Base-by-base conservation (phyloP, 208 protist genomes). In the Acanthamoeba royreba region DNA sequence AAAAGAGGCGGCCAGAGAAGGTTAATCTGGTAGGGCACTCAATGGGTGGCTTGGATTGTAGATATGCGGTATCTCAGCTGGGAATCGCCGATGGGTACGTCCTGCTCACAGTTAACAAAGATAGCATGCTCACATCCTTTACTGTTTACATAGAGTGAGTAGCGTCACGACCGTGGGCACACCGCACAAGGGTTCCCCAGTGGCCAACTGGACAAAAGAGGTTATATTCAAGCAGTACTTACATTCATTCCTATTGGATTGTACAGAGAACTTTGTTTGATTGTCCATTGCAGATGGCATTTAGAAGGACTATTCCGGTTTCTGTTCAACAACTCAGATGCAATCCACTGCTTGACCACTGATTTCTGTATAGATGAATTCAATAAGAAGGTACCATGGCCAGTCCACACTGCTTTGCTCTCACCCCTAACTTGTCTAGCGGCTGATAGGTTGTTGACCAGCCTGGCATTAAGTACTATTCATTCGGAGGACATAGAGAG, bases 21-120 rank as follows among this genome's bases (percentile, higher is more conserved):
- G 86, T 92, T 4, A 92, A 92, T 33, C 86, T 92, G 22, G 61
- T 77, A 15, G 86, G 86, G 25, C 86, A 92, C 31, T 92, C 86
- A 15, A 92, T 92, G 86, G 86, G 86, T 31, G 86, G 86, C 13
- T 22, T 92, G 43, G 86, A 92, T 46, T 45, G 42, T 17, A 47
- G 86, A 5, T 92, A 92, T 42, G 58, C 58, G 3, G 86, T 92
- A 33, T 89, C 81, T 1, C 19, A 63, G 52, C 33, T 89, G 52
- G 81, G 52, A 13, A 63, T 63, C 15, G 81, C 81, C 0, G 81
- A 89, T 5, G 52, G 45, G 81, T 89, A 33, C 8, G n/a, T 86
- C 11, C 46, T 47, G 0, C 22, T n/a, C 83, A 1, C 0, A 8
- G 9, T n/a, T n/a, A n/a, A n/a, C n/a, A n/a, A n/a, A n/a, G n/a